Conservation (phyloP, 352 stramenopile species). For the Thraustochytrium sp. region DNA sequence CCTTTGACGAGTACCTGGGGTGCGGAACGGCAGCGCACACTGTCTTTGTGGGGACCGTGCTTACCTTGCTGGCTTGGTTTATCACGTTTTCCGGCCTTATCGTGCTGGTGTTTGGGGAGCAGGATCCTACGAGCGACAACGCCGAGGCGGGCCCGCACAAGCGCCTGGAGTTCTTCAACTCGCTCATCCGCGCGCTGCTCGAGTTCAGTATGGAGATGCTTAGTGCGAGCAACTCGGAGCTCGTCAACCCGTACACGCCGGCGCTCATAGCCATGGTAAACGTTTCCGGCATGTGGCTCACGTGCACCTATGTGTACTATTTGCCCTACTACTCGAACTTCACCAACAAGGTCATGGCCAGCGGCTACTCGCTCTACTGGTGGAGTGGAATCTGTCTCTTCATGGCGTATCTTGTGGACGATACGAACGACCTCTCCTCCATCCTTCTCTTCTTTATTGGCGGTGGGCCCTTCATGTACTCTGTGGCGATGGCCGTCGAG, state of each 20-base stretch:
- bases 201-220: conserved; percentile 12
- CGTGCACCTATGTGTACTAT: conserved; percentile 33
- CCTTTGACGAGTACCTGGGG: conserved; percentile 11
- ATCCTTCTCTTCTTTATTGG: conserved; percentile 31
- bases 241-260: neutral
- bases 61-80: conserved; percentile 17
- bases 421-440: conserved; percentile 21
- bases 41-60: neutral
- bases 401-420: neutral
- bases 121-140: neutral
- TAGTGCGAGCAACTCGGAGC: neutral
- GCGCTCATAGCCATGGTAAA: neutral
- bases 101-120: conserved; percentile 36
- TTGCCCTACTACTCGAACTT: conserved; percentile 34
- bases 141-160: conserved; percentile 37
- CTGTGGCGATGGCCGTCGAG: neutral
- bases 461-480: conserved; percentile 11
- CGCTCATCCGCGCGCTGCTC: conserved; percentile 11
- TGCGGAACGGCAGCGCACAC: neutral
- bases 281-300: conserved; percentile 18
- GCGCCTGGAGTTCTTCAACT: conserved; percentile 41
- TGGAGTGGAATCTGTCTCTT: conserved; percentile 38
- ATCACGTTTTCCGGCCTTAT: conserved; percentile 36
- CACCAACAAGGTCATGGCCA: conserved; percentile 29
- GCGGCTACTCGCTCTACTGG: neutral